Conservation (phyloP, 176 grass and related monocot genomes). For the Pharus latifolius region DNA sequence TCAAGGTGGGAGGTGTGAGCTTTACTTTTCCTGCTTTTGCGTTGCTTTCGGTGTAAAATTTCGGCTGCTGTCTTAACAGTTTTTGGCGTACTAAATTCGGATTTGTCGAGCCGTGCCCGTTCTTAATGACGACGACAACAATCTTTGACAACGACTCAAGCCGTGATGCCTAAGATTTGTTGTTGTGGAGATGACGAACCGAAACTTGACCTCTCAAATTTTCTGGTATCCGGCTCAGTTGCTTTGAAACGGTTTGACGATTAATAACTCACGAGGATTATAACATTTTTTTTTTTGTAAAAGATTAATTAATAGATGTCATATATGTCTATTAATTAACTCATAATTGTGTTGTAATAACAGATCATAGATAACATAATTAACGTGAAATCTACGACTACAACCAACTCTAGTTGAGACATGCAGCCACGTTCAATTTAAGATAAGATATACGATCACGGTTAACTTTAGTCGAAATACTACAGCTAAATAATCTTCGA, state of each 20-base stretch:
- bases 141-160: conserved; percentile 14
- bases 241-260: background rate
- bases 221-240: background rate
- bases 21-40: conserved; percentile 4
- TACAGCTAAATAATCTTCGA: too few relatives aligned
- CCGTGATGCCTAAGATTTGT: background rate
- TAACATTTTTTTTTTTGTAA: too few relatives aligned
- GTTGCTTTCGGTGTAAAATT: conserved; percentile 3
- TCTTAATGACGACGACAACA: background rate
- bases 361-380: too few relatives aligned
- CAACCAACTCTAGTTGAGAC: too few relatives aligned
- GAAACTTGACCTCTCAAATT: background rate
- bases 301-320: too few relatives aligned
- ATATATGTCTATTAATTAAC: too few relatives aligned
- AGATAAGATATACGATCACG: too few relatives aligned
- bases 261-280: background rate
- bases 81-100: background rate
- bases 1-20: background rate
- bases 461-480: too few relatives aligned
- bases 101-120: background rate
- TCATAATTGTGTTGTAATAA: too few relatives aligned
- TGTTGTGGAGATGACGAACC: background rate
- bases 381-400: too few relatives aligned
- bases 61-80: background rate
- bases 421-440: too few relatives aligned